Percentiles rank a stretch among this genome's conserved stretches.
Conservation (phyloP, 768 basidiomycete species). For the Mycena sanguinolenta region DNA sequence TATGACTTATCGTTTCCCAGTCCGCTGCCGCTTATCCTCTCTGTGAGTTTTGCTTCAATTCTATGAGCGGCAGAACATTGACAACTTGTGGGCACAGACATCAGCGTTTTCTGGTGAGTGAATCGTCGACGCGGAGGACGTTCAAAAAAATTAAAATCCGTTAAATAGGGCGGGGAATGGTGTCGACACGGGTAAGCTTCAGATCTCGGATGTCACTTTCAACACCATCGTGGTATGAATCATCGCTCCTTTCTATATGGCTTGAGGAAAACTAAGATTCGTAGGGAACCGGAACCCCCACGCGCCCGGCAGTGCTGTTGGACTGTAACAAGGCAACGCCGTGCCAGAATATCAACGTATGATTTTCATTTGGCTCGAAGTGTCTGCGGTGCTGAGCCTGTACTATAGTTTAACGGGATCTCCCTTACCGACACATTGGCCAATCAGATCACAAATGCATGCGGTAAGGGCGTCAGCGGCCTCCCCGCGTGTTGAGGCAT, state of each 20-base stretch:
- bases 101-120: neutral
- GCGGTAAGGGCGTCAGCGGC: slow-evolving; percentile 36
- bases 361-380: neutral
- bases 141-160: neutral
- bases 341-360: slow-evolving; percentile 31
- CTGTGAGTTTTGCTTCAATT: neutral
- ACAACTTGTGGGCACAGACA: no score
- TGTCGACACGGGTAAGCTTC: slow-evolving; percentile 32
- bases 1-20: neutral
- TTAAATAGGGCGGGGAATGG: slow-evolving; percentile 15
- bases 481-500: slow-evolving; percentile 35
- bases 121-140: no score
- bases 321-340: slow-evolving; percentile 42
- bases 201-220: slow-evolving; percentile 35
- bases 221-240: slow-evolving; percentile 33
- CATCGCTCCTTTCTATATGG: no score
- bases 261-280: no score
- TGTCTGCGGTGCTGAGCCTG: no score
- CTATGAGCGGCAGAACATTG: no score
- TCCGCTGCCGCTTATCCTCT: slow-evolving; percentile 27
- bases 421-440: slow-evolving; percentile 30
- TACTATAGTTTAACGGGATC: slow-evolving; percentile 31
- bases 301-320: slow-evolving; percentile 39
- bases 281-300: slow-evolving; percentile 41
- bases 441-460: slow-evolving; percentile 38